Conservation (phyloP, 163 green algal species). For the Scenedesmus sp. region DNA sequence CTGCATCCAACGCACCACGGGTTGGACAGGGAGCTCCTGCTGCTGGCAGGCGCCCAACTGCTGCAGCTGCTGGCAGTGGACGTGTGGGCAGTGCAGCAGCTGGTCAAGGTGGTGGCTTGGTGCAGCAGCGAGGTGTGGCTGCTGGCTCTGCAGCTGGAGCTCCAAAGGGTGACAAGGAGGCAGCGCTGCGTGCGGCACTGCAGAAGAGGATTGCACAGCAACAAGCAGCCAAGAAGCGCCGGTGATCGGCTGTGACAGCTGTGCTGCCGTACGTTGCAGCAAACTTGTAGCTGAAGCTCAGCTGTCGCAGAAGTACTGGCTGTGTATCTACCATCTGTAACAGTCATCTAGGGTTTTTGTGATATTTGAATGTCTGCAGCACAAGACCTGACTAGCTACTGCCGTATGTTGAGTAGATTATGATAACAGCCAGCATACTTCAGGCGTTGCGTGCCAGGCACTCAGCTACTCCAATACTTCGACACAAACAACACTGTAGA, state of each 20-base stretch:
- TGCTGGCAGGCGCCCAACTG: neutral
- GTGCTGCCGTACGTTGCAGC: neutral
- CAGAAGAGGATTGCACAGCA: neutral
- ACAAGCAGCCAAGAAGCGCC: neutral
- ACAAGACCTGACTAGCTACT: too few relatives aligned
- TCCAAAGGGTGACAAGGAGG: neutral
- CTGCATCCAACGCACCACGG: neutral
- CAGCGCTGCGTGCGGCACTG: neutral
- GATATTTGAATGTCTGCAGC: neutral
- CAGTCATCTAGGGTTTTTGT: neutral
- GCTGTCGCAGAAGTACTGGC: neutral
- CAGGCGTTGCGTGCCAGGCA: neutral
- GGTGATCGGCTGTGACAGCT: neutral
- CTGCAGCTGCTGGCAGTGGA: neutral
- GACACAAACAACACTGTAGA: neutral
- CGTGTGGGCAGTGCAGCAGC: neutral
- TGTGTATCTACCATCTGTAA: neutral
- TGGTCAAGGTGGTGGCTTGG: neutral
- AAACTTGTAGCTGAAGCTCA: neutral
- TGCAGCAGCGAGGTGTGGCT: neutral
- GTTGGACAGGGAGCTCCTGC: neutral
- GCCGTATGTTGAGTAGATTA: too few relatives aligned
- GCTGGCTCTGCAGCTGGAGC: neutral
- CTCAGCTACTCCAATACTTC: neutral
- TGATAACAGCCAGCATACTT: neutral